Evolutionary conservation across 176 grass and related monocot species (phyloP).

Genomic region (Oryza meyeriana): DNA sequence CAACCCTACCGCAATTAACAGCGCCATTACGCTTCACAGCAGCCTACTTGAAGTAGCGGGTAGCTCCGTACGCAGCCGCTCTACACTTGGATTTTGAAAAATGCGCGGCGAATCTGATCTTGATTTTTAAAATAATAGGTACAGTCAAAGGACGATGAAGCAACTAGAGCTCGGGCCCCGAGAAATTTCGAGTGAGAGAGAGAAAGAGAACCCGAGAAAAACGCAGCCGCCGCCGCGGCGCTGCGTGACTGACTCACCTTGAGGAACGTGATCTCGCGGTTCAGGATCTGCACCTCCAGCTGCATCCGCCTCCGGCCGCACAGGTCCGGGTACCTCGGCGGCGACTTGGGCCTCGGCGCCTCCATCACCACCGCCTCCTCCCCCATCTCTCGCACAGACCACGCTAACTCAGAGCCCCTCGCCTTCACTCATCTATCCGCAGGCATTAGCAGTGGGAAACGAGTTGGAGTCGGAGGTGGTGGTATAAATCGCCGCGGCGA

Average conservation of each 20-base stretch:
- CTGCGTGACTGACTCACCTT: constrained; percentile 40
- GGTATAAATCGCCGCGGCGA: not conserved
- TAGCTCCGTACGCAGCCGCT: not conserved
- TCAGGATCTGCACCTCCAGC: constrained; percentile 90
- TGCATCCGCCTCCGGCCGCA: constrained; percentile 78
- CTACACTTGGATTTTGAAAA: constrained; percentile 15
- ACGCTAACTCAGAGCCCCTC: not conserved
- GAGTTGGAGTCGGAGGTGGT: not conserved
- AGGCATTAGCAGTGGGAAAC: not conserved
- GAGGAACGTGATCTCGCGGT: constrained; percentile 85
- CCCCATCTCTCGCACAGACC: not conserved
- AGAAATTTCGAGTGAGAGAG: not conserved
- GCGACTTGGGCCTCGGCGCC: constrained; percentile 71
- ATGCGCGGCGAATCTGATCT: constrained; percentile 35
- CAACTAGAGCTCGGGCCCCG: not conserved
- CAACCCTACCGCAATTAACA: constrained; percentile 6
- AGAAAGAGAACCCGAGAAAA: not conserved
- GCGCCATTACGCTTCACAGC: not conserved
- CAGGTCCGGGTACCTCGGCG: constrained; percentile 81
- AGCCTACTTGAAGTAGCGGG: not conserved
- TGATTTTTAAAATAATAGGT: not conserved
- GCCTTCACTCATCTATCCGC: not conserved
- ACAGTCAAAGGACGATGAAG: constrained; percentile 19
- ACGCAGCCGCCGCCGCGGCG: not conserved
- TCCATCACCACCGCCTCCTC: constrained; percentile 29